Base-by-base conservation (phyloP, 2,329 filamentous ascomycete genomes). In the Cytospora chrysosperma region DNA sequence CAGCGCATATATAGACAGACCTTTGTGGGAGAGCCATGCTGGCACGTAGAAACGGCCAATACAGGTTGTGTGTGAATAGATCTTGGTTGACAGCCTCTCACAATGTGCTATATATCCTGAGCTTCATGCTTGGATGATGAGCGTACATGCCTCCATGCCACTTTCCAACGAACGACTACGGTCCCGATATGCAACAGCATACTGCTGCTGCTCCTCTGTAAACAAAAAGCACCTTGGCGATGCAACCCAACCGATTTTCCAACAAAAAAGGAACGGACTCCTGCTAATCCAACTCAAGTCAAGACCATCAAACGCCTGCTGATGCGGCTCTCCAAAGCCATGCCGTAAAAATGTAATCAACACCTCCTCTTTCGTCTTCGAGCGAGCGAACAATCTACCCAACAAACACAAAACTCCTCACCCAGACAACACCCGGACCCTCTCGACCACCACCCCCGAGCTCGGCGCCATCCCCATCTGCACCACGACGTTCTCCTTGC, bases 401-500 rank as follows among this genome's bases (percentile, higher is more conserved):
- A 30, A n/a, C n/a, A n/a, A n/a, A n/a, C n/a, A n/a, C n/a, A 58
- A 27, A 7, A 19, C 58, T 27, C 49, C 56, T 57, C 61, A 72
- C 24, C 56, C 67, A 61, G 70, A 68, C 60, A 73, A 55, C 17
- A 19, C 62, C 60, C 53, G 67, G 4, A 73, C 74, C 21, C 70
- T 70, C 62, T 70, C 64, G n/a, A 27, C 40, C 10, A 66, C 32
- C 34, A 26, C 24, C 15, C 37, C 54, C 50, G 61, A 61, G 61
- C 61, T 64, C 1, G 54, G 64, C 32, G 61, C 49, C 54, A 61
- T 61, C n/a, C 64, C 76, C 32, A 77, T 74, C 72, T 84, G 78
- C n/a, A 86, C 75, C 4, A 87, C 82, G 8, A 87, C 81, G 62
- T 85, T 84, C 71, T 87, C 85, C 68, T 80, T 75, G 2, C 81